Evolutionary conservation across 2,329 filamentous ascomycete species (phyloP), one percentile per base, ranked within the genome.

Genomic region (Oidium heveae): DNA sequence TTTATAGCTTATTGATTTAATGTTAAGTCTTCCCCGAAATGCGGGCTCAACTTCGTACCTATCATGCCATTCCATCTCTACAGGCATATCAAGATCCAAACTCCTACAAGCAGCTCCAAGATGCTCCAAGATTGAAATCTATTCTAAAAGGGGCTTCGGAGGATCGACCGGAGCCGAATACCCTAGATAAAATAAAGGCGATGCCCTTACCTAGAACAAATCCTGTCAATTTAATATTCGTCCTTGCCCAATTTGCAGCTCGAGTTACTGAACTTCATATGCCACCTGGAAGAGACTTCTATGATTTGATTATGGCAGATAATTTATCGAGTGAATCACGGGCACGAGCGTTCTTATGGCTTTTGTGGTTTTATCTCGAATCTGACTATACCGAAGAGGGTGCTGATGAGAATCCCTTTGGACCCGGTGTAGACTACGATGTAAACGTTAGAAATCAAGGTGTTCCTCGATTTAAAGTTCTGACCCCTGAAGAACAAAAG

Each of bases 291-390:
- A 77, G 82, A 60, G 91, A 98, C 67, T 96, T 98, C 66, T 94
- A 95, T 66, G 91, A 98, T 63, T 75, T 98, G 16, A 82, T 98
- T 62, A 96, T 96, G 88, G 82, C 86, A 64, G 81, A 82, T 1
- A 82, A 84, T 24, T 75, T 86, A 57, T 86, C 81, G 56, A 96
- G 88, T 67, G 70, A 73, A 60, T 94, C 86, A 58, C 78, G 91
- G 58, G 88, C 91, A 0, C 80, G 72, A 47, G 89, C 89, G 0
- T 98, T 98, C 61, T 70, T 98, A 20, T 98, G 91, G 91, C 72
- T 98, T 58, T 93, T 98, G 80, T 98, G 91, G 91, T 95, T 91
- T 72, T 96, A 98, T 64, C 75, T 98, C 18, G 91, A 98, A 66
- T 94, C 88, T 32, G 86, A 95, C 65, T 96, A 95, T 61, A 85